Percentiles rank a stretch among this genome's conserved stretches.
Conservation (phyloP, 257 asterid genomes). For the Solanum bulbocastanum region DNA sequence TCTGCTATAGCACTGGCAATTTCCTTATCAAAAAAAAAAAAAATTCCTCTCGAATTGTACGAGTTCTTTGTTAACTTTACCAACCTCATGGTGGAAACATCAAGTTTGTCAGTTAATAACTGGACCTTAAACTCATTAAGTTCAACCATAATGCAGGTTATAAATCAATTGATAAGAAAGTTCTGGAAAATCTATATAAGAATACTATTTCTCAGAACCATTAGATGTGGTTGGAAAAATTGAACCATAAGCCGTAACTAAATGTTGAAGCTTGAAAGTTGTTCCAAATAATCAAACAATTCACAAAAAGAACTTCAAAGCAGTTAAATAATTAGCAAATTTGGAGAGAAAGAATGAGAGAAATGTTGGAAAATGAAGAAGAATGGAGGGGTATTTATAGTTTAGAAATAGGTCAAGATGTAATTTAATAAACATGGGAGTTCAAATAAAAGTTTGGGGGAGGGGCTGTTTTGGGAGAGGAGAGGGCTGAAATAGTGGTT, state of each 20-base stretch:
- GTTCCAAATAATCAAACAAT: neutral
- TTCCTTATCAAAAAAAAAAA: too few species aligned
- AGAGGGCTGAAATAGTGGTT: neutral
- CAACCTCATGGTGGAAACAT: neutral
- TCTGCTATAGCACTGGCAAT: too few species aligned
- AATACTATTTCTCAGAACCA: neutral
- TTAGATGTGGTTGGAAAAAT: neutral
- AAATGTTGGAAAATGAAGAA: neutral
- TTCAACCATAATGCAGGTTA: neutral
- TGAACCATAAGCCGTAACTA: neutral
- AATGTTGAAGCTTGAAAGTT: neutral
- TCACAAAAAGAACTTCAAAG: neutral
- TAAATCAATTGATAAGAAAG: neutral
- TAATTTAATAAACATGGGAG: neutral
- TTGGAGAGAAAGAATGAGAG: neutral
- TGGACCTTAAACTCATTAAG: neutral
- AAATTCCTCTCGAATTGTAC: neutral
- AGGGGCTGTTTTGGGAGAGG: too few species aligned
- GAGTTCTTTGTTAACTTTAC: neutral
- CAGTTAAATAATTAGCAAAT: neutral
- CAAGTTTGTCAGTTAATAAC: neutral
- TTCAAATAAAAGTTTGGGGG: neutral
- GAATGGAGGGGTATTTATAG: neutral
- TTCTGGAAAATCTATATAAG: neutral
- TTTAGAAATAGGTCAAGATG: neutral